Evolutionary conservation across 2,329 filamentous ascomycete genomes (phyloP), one percentile per base, ranked within the genome.

Genomic region (Ophiostoma novo-ulmi): DNA sequence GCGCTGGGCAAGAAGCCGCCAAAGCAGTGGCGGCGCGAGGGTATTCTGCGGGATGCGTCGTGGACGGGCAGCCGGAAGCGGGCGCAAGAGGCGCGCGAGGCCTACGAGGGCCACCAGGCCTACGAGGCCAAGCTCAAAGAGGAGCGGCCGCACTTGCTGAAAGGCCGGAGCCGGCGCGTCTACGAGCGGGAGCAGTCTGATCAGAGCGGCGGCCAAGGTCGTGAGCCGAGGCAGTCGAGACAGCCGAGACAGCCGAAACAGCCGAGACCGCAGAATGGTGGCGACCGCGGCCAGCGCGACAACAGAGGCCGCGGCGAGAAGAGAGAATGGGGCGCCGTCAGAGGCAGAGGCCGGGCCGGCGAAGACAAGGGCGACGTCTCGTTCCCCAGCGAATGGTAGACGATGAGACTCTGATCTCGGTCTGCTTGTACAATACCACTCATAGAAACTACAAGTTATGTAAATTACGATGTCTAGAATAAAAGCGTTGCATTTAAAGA

Each of bases 1-100:
- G 87, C 84, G 75, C 78, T 88, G 71, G 88, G 88, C 70, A 80
- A 83, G 75, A 89, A 88, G 79, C 87, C 88, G 68, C 88, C 88
- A 6, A 80, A 79, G 75, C 83, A 80, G 75, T 90, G 88, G 88
- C 85, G 87, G 70, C 77, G 78, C 10, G 85, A 85, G 77, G 86
- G 86, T 48, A 73, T 76, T 64, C 58, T 55, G 63, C 73, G 74
- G 17, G 74, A 74, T 14, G 31, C 63, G 11, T 73, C 73, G 71
- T 75, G 73, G 73, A 41, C 71, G 7, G 73, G 69, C 17, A 41
- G 67, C 38, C 71, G 73, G 3, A 66, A 38, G 67, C 72, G 71
- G 22, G 48, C 61, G 55, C 65, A 63, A 64, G 38, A 71, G 66
- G 36, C 36, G 26, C 41, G 31, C 35, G 61, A 66, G 65, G 13